phyloP scores from a whole-genome alignment of 2,329 filamentous ascomycete species.

The Chlorencoelia australis region DNA sequence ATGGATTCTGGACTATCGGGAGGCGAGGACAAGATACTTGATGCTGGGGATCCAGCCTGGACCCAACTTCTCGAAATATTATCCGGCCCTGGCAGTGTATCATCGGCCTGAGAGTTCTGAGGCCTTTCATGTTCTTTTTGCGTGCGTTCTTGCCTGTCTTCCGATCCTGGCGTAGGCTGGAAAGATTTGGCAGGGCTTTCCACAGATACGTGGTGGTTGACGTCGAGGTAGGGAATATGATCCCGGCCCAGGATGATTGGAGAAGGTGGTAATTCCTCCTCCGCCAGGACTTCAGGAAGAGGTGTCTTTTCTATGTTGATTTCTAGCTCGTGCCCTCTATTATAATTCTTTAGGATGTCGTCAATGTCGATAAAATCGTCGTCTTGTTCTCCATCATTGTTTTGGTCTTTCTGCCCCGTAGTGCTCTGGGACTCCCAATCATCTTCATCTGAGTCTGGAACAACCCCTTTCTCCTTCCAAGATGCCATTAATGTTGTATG shows the following conservation, averaged over 20 bases:
- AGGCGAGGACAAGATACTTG: slow-evolving; percentile 22
- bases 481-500: slow-evolving; percentile 20
- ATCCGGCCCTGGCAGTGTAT: slow-evolving; percentile 18
- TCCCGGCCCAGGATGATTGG: no score
- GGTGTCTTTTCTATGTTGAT: no score
- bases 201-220: no score
- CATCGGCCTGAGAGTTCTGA: not conserved
- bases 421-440: slow-evolving; percentile 16
- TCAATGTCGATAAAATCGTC: slow-evolving; percentile 4
- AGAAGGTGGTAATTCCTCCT: no score
- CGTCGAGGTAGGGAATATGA: no score
- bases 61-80: slow-evolving; percentile 32
- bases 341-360: not conserved
- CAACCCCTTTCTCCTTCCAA: slow-evolving; percentile 29
- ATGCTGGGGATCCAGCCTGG: slow-evolving; percentile 27
- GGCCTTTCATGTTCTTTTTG: no score
- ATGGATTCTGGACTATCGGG: no score
- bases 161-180: no score
- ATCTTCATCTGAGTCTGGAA: slow-evolving; percentile 29
- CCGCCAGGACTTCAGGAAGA: no score
- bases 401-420: slow-evolving; percentile 1
- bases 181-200: no score
- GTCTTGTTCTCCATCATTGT: not conserved
- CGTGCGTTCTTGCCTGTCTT: no score
- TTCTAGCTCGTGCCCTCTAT: no score